Evolutionary conservation across 306 rosid species (phyloP), one percentile per base, ranked within the genome.

Genomic region (Citrullus colocynthis): DNA sequence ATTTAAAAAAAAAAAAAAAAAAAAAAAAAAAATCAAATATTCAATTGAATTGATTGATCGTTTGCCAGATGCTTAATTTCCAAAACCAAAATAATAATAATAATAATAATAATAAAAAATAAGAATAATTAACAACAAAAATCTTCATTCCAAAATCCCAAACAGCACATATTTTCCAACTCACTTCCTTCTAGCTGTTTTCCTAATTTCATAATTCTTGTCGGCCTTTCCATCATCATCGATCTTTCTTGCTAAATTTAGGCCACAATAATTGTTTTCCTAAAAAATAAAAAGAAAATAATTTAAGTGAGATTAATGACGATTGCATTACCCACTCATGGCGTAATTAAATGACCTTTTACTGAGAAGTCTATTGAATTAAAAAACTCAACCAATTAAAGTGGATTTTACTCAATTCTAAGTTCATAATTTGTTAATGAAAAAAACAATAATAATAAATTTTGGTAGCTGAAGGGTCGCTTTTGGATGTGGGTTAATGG

Each of bases 391-490:
- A 67, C 24, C 54, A 67, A 67, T n/a, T 16, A 18, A 37, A 70
- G 39, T 70, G 76, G 76, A 70, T 45, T 70, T 70, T 45, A n/a
- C 54, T 69, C 52, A 69, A 41, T 69, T n/a, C 9, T n/a, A n/a
- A 69, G 2, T 48, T 21, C 18, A 70, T 21, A 21, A 62, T 17
- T 30, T 73, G 44, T 65, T 20, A 34, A 34, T 32, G 63, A 37
- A 64, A 64, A 52, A 36, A 7, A 30, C 2, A n/a, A 2, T 9
- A 77, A 14, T 24, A 66, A 75, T 75, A 80, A 69, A 61, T 61
- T 24, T 39, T 9, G 77, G 86, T 81, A 75, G 86, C 63, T 85
- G 77, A 58, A 0, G 51, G 34, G 88, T 85, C 85, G 79, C 85
- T 85, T 80, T 83, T 75, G 12, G 57, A 67, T 56, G 75, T 54